phyloP scores from a whole-genome alignment of 208 protist genomes.

The Crithidia thermophila region DNA sequence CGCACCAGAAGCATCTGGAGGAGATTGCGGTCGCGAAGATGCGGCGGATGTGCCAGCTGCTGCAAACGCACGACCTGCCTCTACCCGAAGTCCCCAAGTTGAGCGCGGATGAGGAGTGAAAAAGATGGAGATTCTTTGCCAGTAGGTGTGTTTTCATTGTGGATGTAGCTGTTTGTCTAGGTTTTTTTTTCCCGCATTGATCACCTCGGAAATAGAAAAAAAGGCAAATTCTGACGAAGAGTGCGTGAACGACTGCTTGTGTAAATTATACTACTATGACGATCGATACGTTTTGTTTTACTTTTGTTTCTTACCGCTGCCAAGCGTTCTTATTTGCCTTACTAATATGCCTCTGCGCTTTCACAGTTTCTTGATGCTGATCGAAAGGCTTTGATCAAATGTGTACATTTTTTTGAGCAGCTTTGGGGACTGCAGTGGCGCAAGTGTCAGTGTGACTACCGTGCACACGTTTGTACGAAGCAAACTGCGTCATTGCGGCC shows the following conservation, averaged over 20 bases:
- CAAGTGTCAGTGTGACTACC: too few relatives aligned
- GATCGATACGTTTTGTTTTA: too few relatives aligned
- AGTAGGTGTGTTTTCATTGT: slow-evolving; percentile 3
- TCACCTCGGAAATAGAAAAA: not conserved
- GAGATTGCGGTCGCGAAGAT: slow-evolving; percentile 45
- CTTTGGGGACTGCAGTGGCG: too few relatives aligned
- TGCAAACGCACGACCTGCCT: slow-evolving; percentile 55
- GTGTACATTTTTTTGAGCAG: too few relatives aligned
- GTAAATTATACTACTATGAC: too few relatives aligned
- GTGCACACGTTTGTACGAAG: too few relatives aligned
- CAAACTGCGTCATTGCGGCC: too few relatives aligned
- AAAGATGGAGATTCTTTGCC: not conserved
- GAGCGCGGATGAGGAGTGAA: not conserved
- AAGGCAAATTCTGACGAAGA: not conserved
- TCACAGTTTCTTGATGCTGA: too few relatives aligned
- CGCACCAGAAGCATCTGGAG: slow-evolving; percentile 33
- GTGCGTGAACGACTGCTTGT: not conserved
- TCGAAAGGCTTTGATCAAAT: too few relatives aligned
- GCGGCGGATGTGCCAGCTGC: slow-evolving; percentile 69
- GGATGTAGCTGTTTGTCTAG: not conserved
- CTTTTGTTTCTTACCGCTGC: too few relatives aligned
- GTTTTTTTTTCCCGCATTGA: not conserved
- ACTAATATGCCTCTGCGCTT: too few relatives aligned
- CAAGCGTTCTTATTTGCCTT: too few relatives aligned
- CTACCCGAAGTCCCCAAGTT: slow-evolving; percentile 51